Base-by-base conservation (phyloP, 352 stramenopile species). In the Vaucheria bursata region DNA sequence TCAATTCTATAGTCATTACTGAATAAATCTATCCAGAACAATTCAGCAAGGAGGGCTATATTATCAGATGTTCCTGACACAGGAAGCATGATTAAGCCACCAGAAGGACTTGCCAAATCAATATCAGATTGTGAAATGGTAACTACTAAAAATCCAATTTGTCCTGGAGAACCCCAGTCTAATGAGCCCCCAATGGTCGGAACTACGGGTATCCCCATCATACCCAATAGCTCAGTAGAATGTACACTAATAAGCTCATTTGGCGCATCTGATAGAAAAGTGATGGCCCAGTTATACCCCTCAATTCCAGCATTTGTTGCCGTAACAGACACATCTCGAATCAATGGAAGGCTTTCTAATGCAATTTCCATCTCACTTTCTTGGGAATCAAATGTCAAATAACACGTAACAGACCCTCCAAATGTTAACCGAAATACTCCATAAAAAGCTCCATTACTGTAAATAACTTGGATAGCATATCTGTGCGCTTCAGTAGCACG, bases 351-450 rank as follows among this genome's bases (percentile, higher is more conserved):
- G 4, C 87, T 88, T 78, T 97, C 91, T 4, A 98, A 86, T 40
- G 95, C 91, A 6, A 82, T 89, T 82, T 94, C 88, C 8, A 98
- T 67, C 4, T 91, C 88, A n/a, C 85, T 86, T n/a, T 87, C 92
- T n/a, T 86, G 91, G 33, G 90, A 87, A 79, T 97, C 89, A 78
- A 88, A 92, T 1, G 89, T 87, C 81, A 98, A 88, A 74, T 95
- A 95, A 0, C 91, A 91, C 0, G 93, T 97, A 0, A 85, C 88
- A 65, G 95, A 88, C 0, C 89, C 90, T n/a, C 88, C 85, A 45
- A 36, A 97, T 38, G 89, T 83, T 1, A 98, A 76, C 4, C 89
- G 89, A 82, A 97, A 97, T 0, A 90, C 96, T 0, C 93, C 93
- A 0, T 71, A 81, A 3, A 93, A 45, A n/a, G 59, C 70, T 74